A percentile compares a stretch with the other conserved stretches of the same genome.
Evolutionary conservation across 345 rosid species (phyloP).

Genomic region (Rhodamnia rubescens): DNA sequence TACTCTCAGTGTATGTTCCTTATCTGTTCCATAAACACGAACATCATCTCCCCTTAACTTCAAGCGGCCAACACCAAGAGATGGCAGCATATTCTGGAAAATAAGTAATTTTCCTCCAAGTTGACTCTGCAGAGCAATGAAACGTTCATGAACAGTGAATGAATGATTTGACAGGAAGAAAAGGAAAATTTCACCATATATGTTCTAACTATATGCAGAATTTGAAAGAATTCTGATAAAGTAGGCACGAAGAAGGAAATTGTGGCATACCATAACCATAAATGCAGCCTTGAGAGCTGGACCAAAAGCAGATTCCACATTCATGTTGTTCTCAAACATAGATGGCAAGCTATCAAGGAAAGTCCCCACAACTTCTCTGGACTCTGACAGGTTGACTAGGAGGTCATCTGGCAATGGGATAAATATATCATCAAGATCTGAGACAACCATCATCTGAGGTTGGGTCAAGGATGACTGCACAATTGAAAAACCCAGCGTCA

Average conservation of each 20-base stretch:
- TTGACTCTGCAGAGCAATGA: slow-evolving; percentile 41
- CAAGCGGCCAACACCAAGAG: slow-evolving; percentile 90
- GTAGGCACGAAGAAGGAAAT: background rate
- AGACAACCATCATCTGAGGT: slow-evolving; percentile 99
- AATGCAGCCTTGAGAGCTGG: slow-evolving; percentile 92
- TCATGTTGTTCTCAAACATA: slow-evolving; percentile 86
- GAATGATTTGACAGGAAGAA: background rate
- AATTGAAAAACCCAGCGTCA: background rate
- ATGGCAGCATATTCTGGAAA: slow-evolving; percentile 88
- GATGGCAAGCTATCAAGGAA: slow-evolving; percentile 88
- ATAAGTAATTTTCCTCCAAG: slow-evolving; percentile 94
- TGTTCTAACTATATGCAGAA: background rate
- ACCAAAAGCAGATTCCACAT: slow-evolving; percentile 97
- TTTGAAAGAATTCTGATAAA: background rate
- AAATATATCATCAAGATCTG: slow-evolving; percentile 92
- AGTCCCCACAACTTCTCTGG: slow-evolving; percentile 79
- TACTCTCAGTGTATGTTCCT: slow-evolving; percentile 67
- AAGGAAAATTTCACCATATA: background rate
- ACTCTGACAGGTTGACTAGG: slow-evolving; percentile 96
- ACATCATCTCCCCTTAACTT: slow-evolving; percentile 96
- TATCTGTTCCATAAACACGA: slow-evolving; percentile 92
- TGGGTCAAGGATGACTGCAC: slow-evolving; percentile 92
- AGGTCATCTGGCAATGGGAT: slow-evolving; percentile 95
- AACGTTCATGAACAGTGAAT: background rate
- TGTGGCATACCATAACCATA: slow-evolving; percentile 82